phyloP scores from a whole-genome alignment of 2,329 filamentous ascomycete species.

The Chrysoporthe cubensis region DNA sequence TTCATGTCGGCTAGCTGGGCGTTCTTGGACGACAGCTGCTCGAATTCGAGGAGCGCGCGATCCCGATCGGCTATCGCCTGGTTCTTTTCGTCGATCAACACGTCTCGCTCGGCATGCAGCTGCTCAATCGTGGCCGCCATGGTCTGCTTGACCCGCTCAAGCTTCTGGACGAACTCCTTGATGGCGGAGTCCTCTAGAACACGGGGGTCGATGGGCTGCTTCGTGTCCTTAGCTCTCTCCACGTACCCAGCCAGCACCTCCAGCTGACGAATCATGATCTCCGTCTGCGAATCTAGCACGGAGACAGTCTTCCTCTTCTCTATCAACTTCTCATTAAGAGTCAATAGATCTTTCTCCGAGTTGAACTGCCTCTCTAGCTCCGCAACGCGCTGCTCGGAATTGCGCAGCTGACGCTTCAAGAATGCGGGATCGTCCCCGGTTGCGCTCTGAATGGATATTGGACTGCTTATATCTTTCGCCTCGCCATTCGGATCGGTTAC shows the following conservation, averaged over 20 bases:
- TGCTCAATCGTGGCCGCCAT: constrained; percentile 63
- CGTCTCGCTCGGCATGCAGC: constrained; percentile 73
- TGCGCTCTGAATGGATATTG: constrained; percentile 64
- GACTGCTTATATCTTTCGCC: constrained; percentile 71
- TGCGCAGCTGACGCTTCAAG: constrained; percentile 76
- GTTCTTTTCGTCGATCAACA: constrained; percentile 82
- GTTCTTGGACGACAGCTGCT: constrained; percentile 92
- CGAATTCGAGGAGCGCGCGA: constrained; percentile 92
- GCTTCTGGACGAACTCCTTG: constrained; percentile 82
- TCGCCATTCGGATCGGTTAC: constrained; percentile 55
- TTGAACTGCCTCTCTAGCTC: constrained; percentile 83
- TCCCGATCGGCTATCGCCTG: constrained; percentile 85
- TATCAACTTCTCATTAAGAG: constrained; percentile 82
- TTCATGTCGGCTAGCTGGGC: constrained; percentile 93
- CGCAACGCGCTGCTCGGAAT: constrained; percentile 80
- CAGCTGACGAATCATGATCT: constrained; percentile 91
- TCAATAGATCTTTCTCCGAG: constrained; percentile 68
- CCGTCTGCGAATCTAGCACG: constrained; percentile 88
- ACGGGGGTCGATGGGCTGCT: constrained; percentile 77
- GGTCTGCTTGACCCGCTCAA: constrained; percentile 63
- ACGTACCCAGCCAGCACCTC: constrained; percentile 89
- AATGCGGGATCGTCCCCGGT: constrained; percentile 64
- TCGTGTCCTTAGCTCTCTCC: constrained; percentile 81
- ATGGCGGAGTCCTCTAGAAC: constrained; percentile 88
- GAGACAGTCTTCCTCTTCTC: constrained; percentile 97